Evolutionary conservation across 176 grass and related monocot species (phyloP), one percentile per base, ranked within the genome.

Genomic region (Chloris gayana): DNA sequence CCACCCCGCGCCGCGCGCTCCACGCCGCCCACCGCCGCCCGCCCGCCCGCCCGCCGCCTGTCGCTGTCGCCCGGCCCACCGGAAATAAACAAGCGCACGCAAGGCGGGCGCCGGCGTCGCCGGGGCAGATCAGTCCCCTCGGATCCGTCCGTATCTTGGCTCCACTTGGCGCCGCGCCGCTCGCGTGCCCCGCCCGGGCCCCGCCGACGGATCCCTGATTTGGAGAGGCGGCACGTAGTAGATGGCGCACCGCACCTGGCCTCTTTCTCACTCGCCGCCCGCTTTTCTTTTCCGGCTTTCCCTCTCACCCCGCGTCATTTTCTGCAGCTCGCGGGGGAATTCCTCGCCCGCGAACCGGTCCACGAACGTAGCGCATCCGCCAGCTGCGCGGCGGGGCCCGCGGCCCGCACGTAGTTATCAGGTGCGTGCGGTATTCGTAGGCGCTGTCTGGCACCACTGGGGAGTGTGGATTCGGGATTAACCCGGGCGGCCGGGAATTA

Each of bases 171-270:
- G 78, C 46, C 46, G 66, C 82, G 29, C 82, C 64, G 77, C 22
- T 85, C 72, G 46, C 77, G 65, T 65, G 71, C 50, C 41, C 41
- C 41, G 9, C 8, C 2, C 26, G 53, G 37, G 54, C 81, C 69
- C 29, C 86, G 1, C 41, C 2, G 10, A 49, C 41, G 14, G 6
- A 56, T 77, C 24, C 80, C 82, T 26, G 87, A 82, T 77, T 76
- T 15, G 13, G 57, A 77, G 77, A 67, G 82, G 77, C 78, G 72
- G 82, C 78, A 89, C 82, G 82, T 82, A 89, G 82, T 82, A 89
- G 77, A 72, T 44, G 76, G 83, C 72, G 62, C 46, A 13, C 33
- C 73, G 11, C 76, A 38, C 31, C 18, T 11, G 6, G 17, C 32
- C 30, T 19, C 62, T 58, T 21, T 25, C 22, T 25, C 51, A 4